Evolutionary conservation across 306 rosid species (phyloP), one percentile per base, ranked within the genome.

Genomic region (Canavalia ensiformis): DNA sequence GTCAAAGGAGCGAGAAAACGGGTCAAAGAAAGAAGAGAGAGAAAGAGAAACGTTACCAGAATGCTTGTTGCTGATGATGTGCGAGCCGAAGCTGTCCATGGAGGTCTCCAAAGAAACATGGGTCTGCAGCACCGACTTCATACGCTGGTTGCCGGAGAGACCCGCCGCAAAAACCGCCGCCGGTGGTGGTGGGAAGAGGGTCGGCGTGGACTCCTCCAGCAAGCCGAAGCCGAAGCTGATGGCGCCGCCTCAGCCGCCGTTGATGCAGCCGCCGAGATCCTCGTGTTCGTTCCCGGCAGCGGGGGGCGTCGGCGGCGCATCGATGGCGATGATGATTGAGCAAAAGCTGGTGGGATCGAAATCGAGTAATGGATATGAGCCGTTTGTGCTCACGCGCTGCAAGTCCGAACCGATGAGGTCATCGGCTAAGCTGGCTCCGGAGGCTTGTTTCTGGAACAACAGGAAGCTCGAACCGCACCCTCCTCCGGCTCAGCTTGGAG

Each of bases 51-150:
- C 63, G 0, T 77, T 93, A 7, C 98, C 98, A 31, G 98, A 95
- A 33, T 95, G 98, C 87, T 83, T 95, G 89, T 86, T 93, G 62
- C 50, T 93, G 81, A 95, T 95, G 99, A 93, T 95, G 98, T 93
- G 94, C 59, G 99, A 95, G 80, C 99, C 99, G 0, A 95, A 95
- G 85, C 79, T 93, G n/a, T 95, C 99, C 0, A 93, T 95, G 99
- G 99, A 95, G 77, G 99, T 95, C 0, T 95, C 99, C 2, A 93
- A 87, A 81, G 99, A 93, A 74, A 95, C 99, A 0, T 95, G 99
- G 99, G 92, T 95, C 0, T 90, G 99, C 85, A 89, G 89, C 77
- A 90, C 91, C 25, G 99, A 95, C 85, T 95, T 92, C 84, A 78
- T 91, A 78, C 88, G 94, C 57, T 87, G 93, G 87, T 68, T 81